A percentile compares a stretch with the other conserved stretches of the same genome.
Evolutionary conservation across 306 rosid genomes (phyloP).

Genomic region (Pueraria montana): DNA sequence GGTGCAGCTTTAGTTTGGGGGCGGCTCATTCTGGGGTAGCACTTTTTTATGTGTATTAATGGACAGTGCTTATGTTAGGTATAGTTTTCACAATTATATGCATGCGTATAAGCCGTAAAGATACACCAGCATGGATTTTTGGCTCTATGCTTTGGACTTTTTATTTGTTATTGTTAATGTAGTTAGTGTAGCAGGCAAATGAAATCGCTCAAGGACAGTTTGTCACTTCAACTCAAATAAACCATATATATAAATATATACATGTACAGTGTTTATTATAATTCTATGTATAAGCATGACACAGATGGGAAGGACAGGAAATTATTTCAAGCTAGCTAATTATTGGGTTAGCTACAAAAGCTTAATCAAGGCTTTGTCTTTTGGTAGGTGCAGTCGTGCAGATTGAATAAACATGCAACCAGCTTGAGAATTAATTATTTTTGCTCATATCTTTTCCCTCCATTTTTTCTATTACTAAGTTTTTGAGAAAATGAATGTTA

Average conservation of each 20-base stretch:
- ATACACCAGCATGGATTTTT: conserved; percentile 29
- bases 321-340: neutral
- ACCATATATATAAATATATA: neutral
- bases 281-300: neutral
- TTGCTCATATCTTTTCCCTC: neutral
- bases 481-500: too few relatives aligned
- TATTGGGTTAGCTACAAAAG: conserved; percentile 32
- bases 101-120: too few relatives aligned
- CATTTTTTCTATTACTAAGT: too few relatives aligned
- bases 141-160: conserved; percentile 31
- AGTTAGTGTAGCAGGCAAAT: too few relatives aligned
- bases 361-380: conserved; percentile 26
- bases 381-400: neutral
- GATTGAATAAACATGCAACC: neutral
- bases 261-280: neutral
- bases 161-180: neutral
- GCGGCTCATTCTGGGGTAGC: conserved; percentile 9
- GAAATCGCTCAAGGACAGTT: too few relatives aligned
- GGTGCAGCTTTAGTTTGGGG: conserved; percentile 28
- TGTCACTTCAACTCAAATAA: neutral
- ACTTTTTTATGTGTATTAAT: neutral
- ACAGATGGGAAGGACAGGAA: neutral
- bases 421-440: neutral
- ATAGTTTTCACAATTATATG: neutral
- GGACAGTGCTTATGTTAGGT: neutral